Percentiles rank a stretch among this genome's conserved stretches.
These are phyloP conservation scores for Glycine soja DNA, from an alignment of 306 rosid species.

Conservation along the genomic window DNA sequence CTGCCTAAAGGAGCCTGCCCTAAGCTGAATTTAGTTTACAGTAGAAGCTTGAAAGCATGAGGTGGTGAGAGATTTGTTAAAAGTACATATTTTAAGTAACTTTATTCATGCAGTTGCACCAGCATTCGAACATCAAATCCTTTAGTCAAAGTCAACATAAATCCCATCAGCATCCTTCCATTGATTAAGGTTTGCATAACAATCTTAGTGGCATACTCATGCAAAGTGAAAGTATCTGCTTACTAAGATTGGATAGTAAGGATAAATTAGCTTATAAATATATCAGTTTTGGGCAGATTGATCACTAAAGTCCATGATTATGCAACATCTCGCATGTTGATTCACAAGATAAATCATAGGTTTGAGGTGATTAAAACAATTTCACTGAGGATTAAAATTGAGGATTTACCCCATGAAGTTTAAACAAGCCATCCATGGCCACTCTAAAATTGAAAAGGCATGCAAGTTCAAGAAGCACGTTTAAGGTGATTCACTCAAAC, in stretches of 20 bases:
- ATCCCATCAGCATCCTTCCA: background rate
- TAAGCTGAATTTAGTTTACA: background rate
- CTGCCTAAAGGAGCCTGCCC: background rate
- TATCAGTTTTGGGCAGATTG: background rate
- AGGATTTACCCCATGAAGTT: background rate
- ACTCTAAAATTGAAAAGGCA: background rate
- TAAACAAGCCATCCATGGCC: slow-evolving; percentile 19
- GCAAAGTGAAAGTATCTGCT: background rate
- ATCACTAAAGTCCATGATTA: background rate
- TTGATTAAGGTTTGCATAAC: too few relatives aligned
- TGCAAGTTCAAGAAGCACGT: slow-evolving; percentile 5
- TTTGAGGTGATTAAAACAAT: background rate
- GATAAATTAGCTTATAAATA: background rate
- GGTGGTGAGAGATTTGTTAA: background rate
- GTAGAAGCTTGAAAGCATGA: background rate
- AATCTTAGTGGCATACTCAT: background rate
- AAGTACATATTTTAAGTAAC: background rate
- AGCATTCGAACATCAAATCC: background rate
- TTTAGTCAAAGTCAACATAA: slow-evolving; percentile 12
- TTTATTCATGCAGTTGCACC: slow-evolving; percentile 4
- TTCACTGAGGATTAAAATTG: background rate
- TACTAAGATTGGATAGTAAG: background rate
- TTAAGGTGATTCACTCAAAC: slow-evolving; percentile 11
- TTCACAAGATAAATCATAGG: background rate
- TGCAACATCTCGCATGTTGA: background rate